Evolutionary conservation across 139 green algal genomes (phyloP), one percentile per base, ranked within the genome.

Genomic region (Tetratostichococcus sp.): DNA sequence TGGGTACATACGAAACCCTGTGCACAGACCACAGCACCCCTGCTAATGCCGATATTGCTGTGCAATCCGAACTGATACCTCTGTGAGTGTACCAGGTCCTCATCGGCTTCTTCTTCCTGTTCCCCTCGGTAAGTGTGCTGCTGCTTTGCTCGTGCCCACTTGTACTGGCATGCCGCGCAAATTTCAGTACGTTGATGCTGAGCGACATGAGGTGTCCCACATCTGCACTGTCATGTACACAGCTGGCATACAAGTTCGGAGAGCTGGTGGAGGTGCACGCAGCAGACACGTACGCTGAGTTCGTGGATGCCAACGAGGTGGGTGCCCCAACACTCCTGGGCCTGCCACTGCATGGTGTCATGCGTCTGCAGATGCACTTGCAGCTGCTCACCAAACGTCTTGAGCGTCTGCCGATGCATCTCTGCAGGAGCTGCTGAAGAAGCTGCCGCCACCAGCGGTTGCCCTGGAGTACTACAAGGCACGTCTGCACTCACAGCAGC

Each of bases 221-320:
- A 35, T 95, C 4, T 68, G n/a, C n/a, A n/a, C n/a, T 62, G 4
- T 62, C 11, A n/a, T 62, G 11, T 23, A 17, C 50, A 17, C 50
- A 62, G 19, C 78, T 93, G 58, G 92, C 93, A 1, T 99, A 99
- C 87, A 92, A 93, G 69, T 98, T 99, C 82, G 94, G 85, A 69
- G 92, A 97, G 82, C 81, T 96, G 21, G 89, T 97, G 1, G 92
- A 97, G 83, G 82, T 88, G 69, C 50, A 62, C 26, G 50, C 50
- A 62, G 50, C 50, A 26, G 50, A 62, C 50, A 62, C 50, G 11
- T 62, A 62, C 26, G 67, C 71, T 8, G 72, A 92, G 80, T 97
- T 97, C 79, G 79, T 87, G 26, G 89, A 91, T 50, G 75, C 88
- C 31, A 97, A 97, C 83, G 73, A 77, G 59, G 50, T 62, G 19